Evolutionary conservation across 2,329 filamentous ascomycete genomes (phyloP).

Genomic region (Celoporthe dispersa): DNA sequence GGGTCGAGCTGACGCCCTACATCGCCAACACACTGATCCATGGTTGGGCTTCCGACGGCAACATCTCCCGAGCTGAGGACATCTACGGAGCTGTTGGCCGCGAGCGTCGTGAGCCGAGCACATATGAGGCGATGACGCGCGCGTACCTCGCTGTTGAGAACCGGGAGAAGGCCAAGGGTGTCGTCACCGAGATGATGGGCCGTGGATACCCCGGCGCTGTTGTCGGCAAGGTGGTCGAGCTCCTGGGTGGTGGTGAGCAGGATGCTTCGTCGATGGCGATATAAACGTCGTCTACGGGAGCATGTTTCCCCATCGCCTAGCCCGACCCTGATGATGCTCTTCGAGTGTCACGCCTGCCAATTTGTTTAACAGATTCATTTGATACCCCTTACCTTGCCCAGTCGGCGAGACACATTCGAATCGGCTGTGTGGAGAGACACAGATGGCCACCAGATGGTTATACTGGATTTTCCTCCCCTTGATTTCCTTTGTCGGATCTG

Average conservation of each 20-base stretch:
- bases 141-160: slow-evolving; percentile 87
- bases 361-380: slow-evolving; percentile 32
- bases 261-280: slow-evolving; percentile 37
- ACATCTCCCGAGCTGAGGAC: slow-evolving; percentile 76
- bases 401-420: slow-evolving; percentile 16
- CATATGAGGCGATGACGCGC: slow-evolving; percentile 97
- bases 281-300: slow-evolving; percentile 30
- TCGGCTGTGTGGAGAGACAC: not conserved
- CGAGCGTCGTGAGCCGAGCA: slow-evolving; percentile 89
- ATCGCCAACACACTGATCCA: slow-evolving; percentile 98
- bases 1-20: slow-evolving; percentile 90
- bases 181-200: slow-evolving; percentile 88
- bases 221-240: slow-evolving; percentile 88
- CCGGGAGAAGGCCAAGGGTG: slow-evolving; percentile 72
- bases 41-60: slow-evolving; percentile 86
- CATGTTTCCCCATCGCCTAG: not conserved
- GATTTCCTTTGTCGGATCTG: slow-evolving; percentile 19
- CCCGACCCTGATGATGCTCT: slow-evolving; percentile 25
- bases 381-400: slow-evolving; percentile 37
- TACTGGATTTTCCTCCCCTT: not conserved
- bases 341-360: slow-evolving; percentile 27
- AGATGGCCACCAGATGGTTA: slow-evolving; percentile 1
- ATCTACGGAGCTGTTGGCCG: slow-evolving; percentile 81
- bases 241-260: slow-evolving; percentile 68
- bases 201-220: slow-evolving; percentile 92